phyloP scores from a whole-genome alignment of 139 green algal species.

The Chlamydomonas sp. region DNA sequence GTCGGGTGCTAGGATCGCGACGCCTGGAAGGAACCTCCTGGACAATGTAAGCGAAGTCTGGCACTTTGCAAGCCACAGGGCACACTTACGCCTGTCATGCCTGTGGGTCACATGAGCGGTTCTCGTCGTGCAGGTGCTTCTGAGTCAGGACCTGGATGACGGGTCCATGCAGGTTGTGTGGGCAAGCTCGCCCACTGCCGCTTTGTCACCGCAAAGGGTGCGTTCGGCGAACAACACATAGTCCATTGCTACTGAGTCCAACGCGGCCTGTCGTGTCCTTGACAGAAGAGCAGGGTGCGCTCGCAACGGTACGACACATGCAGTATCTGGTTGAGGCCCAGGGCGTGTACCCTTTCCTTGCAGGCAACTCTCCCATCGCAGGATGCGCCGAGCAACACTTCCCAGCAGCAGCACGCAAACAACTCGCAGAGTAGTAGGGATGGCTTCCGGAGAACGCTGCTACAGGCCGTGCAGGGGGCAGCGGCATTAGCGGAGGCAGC shows the following conservation, averaged over 20 bases:
- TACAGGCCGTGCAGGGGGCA: background rate
- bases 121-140: conserved; percentile 14
- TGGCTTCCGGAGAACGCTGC: background rate
- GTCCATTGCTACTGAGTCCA: background rate
- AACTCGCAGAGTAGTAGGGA: conserved; percentile 26
- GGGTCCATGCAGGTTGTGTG: conserved; percentile 40
- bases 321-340: background rate
- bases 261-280: background rate
- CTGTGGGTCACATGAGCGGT: background rate
- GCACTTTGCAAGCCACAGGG: background rate
- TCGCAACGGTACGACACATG: no score
- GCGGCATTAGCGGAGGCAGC: background rate
- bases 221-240: background rate
- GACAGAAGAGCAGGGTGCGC: no score
- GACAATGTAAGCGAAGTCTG: conserved; percentile 13
- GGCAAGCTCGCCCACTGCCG: conserved; percentile 30
- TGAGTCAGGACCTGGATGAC: conserved; percentile 43
- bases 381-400: background rate
- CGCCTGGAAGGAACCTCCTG: conserved; percentile 22
- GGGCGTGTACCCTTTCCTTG: background rate
- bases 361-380: background rate
- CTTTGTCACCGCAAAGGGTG: conserved; percentile 6
- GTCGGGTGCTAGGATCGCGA: background rate
- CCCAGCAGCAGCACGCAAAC: conserved; percentile 14
- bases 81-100: no score